Evolutionary conservation across 2,329 filamentous ascomycete species (phyloP).

Genomic region (Metarhizium brunneum): DNA sequence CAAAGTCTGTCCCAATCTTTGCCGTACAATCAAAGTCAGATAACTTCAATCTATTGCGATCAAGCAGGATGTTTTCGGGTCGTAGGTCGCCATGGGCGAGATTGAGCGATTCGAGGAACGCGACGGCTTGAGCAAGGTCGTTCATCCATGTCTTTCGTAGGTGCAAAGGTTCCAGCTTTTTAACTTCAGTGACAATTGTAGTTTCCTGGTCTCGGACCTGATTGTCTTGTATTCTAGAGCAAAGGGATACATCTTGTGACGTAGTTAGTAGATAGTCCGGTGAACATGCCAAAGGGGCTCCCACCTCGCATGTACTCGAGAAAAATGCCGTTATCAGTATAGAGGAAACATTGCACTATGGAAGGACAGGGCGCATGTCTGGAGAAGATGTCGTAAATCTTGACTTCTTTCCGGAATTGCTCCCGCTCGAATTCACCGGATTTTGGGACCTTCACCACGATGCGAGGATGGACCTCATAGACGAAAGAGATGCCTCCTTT

Average conservation of each 20-base stretch:
- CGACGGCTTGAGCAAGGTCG: background rate
- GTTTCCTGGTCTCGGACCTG: background rate
- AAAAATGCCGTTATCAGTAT: background rate
- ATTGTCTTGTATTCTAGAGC: background rate
- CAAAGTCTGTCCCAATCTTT: background rate
- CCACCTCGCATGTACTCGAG: constrained; percentile 1
- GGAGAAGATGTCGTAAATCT: background rate
- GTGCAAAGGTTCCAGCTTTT: background rate
- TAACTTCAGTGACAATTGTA: background rate
- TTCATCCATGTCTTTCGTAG: background rate
- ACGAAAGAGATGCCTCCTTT: background rate
- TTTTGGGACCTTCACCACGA: constrained; percentile 1
- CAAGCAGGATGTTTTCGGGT: background rate
- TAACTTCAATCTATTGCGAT: background rate
- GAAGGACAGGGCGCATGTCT: background rate
- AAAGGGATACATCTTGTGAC: background rate
- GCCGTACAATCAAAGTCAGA: background rate
- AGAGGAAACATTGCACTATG: background rate
- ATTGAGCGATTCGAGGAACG: background rate
- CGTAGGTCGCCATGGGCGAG: background rate
- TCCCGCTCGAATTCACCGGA: background rate
- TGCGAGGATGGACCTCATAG: background rate
- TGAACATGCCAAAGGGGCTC: background rate
- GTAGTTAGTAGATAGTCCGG: background rate
- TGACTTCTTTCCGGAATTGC: constrained; percentile 1